These are phyloP conservation scores for Cladophialophora bantiana DNA, from an alignment of 2,329 filamentous ascomycete genomes.

Conservation along the genomic window DNA sequence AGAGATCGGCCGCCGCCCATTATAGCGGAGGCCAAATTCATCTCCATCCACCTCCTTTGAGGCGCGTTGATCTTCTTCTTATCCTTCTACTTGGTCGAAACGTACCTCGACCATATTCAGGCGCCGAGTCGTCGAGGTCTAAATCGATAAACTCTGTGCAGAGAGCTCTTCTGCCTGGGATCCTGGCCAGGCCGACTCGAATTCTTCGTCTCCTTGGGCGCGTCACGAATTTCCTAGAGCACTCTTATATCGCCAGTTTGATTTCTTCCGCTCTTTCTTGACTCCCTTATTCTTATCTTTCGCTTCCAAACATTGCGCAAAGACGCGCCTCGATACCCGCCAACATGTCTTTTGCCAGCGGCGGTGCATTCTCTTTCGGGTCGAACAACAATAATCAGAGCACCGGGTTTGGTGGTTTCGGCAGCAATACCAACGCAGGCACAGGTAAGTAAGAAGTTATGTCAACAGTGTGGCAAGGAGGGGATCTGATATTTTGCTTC, in stretches of 20 bases:
- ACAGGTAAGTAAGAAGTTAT: conserved; percentile 31
- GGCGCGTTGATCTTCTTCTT: conserved; percentile 8
- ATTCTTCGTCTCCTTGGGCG: conserved; percentile 21
- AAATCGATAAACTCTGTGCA: conserved; percentile 13
- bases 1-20: background rate
- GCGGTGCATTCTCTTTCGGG: conserved; percentile 36
- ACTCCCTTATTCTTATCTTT: conserved; percentile 2
- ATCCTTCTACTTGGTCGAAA: conserved; percentile 17
- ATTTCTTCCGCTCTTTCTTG: conserved; percentile 22
- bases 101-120: conserved; percentile 16
- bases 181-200: conserved; percentile 4
- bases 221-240: conserved; percentile 31
- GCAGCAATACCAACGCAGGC: conserved; percentile 36
- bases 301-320: conserved; percentile 33
- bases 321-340: conserved; percentile 37
- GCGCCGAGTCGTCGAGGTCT: conserved; percentile 17
- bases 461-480: conserved; percentile 4
- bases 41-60: conserved; percentile 3
- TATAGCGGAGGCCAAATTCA: background rate
- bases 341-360: conserved; percentile 41
- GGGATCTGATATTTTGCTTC: conserved; percentile 21
- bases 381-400: conserved; percentile 34
- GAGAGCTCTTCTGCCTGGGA: conserved; percentile 24
- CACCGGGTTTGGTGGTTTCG: conserved; percentile 39
- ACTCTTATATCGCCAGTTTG: conserved; percentile 16